Conservation (phyloP, 2,329 filamentous ascomycete genomes). For the Stagonosporopsis rhizophila region DNA sequence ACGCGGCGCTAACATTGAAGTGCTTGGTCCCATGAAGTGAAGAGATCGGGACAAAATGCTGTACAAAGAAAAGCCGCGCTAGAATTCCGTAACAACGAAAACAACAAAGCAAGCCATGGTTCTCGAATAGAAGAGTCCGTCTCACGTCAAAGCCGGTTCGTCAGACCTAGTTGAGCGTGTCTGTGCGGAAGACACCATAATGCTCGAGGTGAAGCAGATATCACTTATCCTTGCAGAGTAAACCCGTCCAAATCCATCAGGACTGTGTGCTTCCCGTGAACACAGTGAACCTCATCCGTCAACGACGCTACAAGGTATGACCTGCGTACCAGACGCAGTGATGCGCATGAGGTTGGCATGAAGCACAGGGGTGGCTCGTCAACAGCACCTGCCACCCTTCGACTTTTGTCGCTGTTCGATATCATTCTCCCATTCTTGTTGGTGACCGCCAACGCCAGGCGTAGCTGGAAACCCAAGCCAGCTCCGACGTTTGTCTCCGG, state of each 20-base stretch:
- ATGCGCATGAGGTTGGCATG: no score
- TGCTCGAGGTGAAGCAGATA: background rate
- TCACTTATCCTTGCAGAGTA: background rate
- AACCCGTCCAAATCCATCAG: background rate
- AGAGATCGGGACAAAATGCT: background rate
- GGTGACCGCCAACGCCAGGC: constrained; percentile 42
- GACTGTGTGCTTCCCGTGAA: background rate
- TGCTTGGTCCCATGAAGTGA: background rate
- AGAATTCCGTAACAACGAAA: background rate
- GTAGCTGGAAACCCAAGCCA: constrained; percentile 68
- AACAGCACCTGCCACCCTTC: constrained; percentile 48
- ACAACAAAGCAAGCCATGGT: background rate
- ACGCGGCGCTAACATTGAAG: constrained; percentile 6
- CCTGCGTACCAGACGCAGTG: background rate
- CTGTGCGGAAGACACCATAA: constrained; percentile 18
- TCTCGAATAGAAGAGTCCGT: constrained; percentile 14
- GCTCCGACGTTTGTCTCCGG: constrained; percentile 69
- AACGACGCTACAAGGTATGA: background rate
- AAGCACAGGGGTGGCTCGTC: no score
- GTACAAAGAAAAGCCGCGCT: background rate
- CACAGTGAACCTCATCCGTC: background rate
- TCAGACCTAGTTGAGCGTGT: background rate
- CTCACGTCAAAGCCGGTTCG: no score
- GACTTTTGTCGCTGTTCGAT: constrained; percentile 39
- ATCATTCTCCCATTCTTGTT: constrained; percentile 46